Conservation (phyloP, 2,329 filamentous ascomycete genomes). For the Paramyrothecium sp. region DNA sequence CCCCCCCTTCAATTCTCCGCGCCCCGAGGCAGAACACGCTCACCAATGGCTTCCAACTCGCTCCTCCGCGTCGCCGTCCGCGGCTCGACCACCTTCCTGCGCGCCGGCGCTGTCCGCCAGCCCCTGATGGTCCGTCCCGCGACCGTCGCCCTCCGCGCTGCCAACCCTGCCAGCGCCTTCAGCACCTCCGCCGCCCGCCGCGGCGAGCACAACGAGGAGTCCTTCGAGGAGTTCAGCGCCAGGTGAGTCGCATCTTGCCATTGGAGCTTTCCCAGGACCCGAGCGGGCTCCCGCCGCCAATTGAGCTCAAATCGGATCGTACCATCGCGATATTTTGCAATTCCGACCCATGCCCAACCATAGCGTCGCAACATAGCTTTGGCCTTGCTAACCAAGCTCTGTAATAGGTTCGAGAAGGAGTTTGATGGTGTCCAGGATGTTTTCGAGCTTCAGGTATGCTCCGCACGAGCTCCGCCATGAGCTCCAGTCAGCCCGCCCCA, state of each 20-base stretch:
- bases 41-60: slow-evolving; percentile 62
- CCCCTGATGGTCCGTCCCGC: slow-evolving; percentile 55
- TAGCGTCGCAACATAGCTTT: background rate
- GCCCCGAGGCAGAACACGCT: background rate
- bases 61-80: slow-evolving; percentile 72
- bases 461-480: slow-evolving; percentile 13
- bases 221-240: slow-evolving; percentile 97
- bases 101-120: slow-evolving; percentile 57
- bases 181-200: slow-evolving; percentile 59
- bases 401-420: slow-evolving; percentile 93
- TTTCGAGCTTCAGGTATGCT: slow-evolving; percentile 95
- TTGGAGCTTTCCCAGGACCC: background rate
- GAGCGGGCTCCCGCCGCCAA: background rate
- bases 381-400: slow-evolving; percentile 10
- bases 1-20: slow-evolving; percentile 19
- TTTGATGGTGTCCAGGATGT: slow-evolving; percentile 97
- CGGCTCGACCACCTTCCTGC: slow-evolving; percentile 62
- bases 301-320: background rate
- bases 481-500: slow-evolving; percentile 2
- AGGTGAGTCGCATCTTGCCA: slow-evolving; percentile 62
- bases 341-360: slow-evolving; percentile 4
- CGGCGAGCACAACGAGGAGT: slow-evolving; percentile 82
- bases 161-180: slow-evolving; percentile 53
- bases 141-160: slow-evolving; percentile 40
- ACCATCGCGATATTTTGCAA: slow-evolving; percentile 3